Evolutionary conservation across 805 yeast genomes (phyloP), one percentile per base, ranked within the genome.

Genomic region (Ogataea chonburiensis): DNA sequence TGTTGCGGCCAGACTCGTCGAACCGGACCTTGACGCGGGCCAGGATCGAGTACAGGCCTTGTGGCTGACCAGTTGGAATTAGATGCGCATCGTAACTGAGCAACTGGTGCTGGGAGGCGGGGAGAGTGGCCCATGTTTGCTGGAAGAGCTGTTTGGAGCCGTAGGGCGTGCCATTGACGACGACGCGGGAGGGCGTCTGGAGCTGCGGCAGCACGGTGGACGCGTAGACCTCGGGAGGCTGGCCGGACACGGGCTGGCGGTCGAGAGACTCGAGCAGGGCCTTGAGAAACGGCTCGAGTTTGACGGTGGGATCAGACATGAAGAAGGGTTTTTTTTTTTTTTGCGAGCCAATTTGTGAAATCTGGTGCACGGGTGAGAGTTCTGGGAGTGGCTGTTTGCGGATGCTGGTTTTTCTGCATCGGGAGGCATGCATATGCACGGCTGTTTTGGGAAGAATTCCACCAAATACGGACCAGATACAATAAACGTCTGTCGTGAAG

Each of bases 1-100:
- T 73, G 42, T 78, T 80, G 42, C 66, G 71, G 0, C 93, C 93
- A 36, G 81, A 72, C 51, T 85, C 93, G 57, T 85, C 93, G 49
- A 83, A 84, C 42, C 79, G 67, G 9, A 83, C 84, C 55, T 81
- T 84, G 11, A 76, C 64, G 34, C 67, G 66, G 7, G 61, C 58
- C 3, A 73, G 66, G n/a, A 74, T 64, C 11, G 76, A 60, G 31
- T 42, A 55, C 31, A 55, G 56, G 24, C 46, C 45, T 23, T 40
- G 42, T 10, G 40, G 37, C 12, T 46, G 52, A 12, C 47, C 48
- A 18, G 79, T 66, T 6, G 81, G 66, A 24, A 83, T 71, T 40
- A 75, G 61, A 52, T 83, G 93, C 30, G 76, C 70, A 54, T 83
- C 91, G 35, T 72, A 68, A 9, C 79, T 73, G n/a, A 77, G 74